phyloP scores from a whole-genome alignment of 768 basidiomycete species.

The Xerocomus brunneocitrinus region DNA sequence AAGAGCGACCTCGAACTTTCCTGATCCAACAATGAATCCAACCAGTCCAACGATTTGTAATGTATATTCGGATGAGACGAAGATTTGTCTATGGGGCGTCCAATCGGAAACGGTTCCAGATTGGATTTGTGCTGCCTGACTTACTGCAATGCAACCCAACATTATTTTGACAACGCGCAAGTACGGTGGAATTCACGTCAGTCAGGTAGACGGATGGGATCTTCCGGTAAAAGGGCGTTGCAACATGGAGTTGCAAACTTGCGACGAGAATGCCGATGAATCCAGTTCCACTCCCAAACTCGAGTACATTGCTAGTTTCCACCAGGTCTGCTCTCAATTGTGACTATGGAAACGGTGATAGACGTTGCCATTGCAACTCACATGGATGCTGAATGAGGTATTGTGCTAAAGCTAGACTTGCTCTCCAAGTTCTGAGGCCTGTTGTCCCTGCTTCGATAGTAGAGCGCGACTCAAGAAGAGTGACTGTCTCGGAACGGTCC shows the following conservation, averaged over 20 bases:
- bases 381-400: constrained; percentile 57
- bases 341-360: neutral
- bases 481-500: constrained; percentile 39
- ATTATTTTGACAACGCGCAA: constrained; percentile 58
- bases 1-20: constrained; percentile 29
- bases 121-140: constrained; percentile 18
- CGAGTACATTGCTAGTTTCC: constrained; percentile 48
- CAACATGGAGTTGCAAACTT: constrained; percentile 42
- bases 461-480: constrained; percentile 69
- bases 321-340: constrained; percentile 2
- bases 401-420: constrained; percentile 61
- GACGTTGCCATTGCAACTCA: constrained; percentile 24
- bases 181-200: constrained; percentile 61
- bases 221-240: neutral
- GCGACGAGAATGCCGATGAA: constrained; percentile 65
- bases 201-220: constrained; percentile 45
- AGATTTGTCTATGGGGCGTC: constrained; percentile 45
- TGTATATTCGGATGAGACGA: constrained; percentile 43
- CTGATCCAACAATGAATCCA: constrained; percentile 43
- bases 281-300: constrained; percentile 75
- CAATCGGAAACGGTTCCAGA: neutral
- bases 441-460: constrained; percentile 75
- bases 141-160: constrained; percentile 63
- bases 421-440: constrained; percentile 75
- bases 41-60: constrained; percentile 61